These are phyloP conservation scores for peach (Prunus persica) DNA, from an alignment of 306 rosid species.

Conservation along the genomic window DNA sequence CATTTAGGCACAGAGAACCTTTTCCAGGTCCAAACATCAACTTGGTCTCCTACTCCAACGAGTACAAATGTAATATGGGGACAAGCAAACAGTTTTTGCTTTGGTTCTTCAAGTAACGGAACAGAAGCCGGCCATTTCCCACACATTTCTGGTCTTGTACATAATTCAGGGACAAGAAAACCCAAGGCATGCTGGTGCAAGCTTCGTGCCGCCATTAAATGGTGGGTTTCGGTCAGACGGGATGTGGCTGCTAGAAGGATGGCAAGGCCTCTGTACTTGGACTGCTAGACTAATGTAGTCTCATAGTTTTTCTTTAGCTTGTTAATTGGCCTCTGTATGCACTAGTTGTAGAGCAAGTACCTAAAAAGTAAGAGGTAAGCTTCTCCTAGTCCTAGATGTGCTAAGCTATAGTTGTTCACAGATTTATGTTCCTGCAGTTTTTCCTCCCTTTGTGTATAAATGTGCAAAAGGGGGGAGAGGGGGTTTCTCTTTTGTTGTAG, in stretches of 20 bases:
- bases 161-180: constrained; percentile 31
- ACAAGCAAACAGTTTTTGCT: constrained; percentile 9
- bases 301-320: constrained; percentile 3
- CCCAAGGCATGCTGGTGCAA: constrained; percentile 50
- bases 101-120: constrained; percentile 11
- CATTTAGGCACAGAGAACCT: constrained; percentile 22
- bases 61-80: constrained; percentile 20
- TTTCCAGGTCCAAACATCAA: constrained; percentile 15
- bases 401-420: background rate
- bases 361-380: background rate
- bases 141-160: background rate
- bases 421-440: background rate
- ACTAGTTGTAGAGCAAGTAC: constrained; percentile 7
- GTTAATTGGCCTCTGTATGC: background rate
- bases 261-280: constrained; percentile 19
- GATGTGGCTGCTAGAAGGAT: constrained; percentile 34
- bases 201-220: constrained; percentile 38
- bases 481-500: too few relatives aligned
- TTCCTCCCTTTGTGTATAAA: constrained; percentile 12
- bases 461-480: constrained; percentile 1
- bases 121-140: constrained; percentile 23
- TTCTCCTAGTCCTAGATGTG: background rate
- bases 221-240: constrained; percentile 32
- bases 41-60: constrained; percentile 16
- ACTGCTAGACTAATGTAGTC: constrained; percentile 18